phyloP scores from a whole-genome alignment of 2,329 filamentous ascomycete genomes.

The Alternaria triticina region DNA sequence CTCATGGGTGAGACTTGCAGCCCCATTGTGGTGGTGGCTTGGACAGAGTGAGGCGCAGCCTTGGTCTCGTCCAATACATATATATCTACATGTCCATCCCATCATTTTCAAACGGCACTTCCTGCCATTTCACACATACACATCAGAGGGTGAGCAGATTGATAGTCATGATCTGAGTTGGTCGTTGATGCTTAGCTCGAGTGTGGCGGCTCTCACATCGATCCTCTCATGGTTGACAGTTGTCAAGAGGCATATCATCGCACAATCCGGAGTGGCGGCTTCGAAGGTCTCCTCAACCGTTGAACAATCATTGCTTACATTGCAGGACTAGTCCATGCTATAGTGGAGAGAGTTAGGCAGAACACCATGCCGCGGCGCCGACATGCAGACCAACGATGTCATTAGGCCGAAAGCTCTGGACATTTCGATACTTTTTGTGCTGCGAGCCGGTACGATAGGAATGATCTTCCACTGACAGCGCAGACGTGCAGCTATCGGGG shows the following conservation, averaged over 20 bases:
- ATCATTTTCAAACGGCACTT: neutral
- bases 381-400: conserved; percentile 23
- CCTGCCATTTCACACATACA: neutral
- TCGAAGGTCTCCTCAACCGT: conserved; percentile 1
- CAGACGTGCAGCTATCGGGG: conserved; percentile 13
- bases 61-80: conserved; percentile 28
- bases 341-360: conserved; percentile 29
- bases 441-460: neutral
- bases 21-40: conserved; percentile 33
- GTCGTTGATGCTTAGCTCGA: conserved; percentile 29
- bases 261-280: neutral
- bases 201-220: conserved; percentile 25
- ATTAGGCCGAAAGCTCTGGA: conserved; percentile 11
- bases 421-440: conserved; percentile 1
- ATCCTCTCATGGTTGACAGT: conserved; percentile 16
- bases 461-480: conserved; percentile 6
- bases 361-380: conserved; percentile 21
- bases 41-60: conserved; percentile 46
- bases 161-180: neutral
- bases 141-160: neutral
- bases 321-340: conserved; percentile 26
- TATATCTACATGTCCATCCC: conserved; percentile 21
- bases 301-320: conserved; percentile 26
- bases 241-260: conserved; percentile 4
- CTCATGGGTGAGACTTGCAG: conserved; percentile 29